Evolutionary conservation across 805 yeast genomes (phyloP), one percentile per base, ranked within the genome.

Genomic region (Pichia nakasei): DNA sequence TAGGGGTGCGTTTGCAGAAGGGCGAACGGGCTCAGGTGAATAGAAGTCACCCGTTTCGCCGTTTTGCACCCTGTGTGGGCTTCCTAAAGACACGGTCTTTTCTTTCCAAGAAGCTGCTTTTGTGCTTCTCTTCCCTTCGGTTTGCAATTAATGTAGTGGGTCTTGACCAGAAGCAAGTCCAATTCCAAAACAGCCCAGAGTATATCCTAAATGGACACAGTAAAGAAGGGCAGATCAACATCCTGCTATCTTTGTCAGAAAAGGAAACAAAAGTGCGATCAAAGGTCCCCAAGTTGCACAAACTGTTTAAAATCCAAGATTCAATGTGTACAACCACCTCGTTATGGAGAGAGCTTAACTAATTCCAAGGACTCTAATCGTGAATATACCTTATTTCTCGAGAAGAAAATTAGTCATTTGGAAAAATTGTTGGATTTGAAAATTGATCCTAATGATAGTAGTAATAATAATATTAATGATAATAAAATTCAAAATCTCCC

Each of bases 241-340:
- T 72, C 80, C 3, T 77, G 82, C 52, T 59, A 69, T 34, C 53
- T 76, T 20, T 77, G 82, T 46, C 78, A 76, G 50, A 72, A 73
- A 56, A 59, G 81, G 40, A 76, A 76, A 52, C 81, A 77, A 52
- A 75, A 76, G 54, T 80, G 86, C 61, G 85, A 80, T 51, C 84
- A 78, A 44, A 66, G 80, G 39, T 58, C 72, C 12, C 85, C 85
- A 7, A 67, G 76, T 39, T 80, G 86, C 53, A 75, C 84, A 5
- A 77, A 79, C 35, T 80, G 86, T 61, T 61, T 79, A 43, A 78
- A 78, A 53, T 80, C 85, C 1, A 78, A 76, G 27, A 77, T 72
- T 7, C 63, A 70, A 46, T 80, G 86, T 57, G 66, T 78, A 7
- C 82, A 80, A 56, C 87, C 87, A 0, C 78, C 74, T 5, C 69